These are phyloP conservation scores for Sphaerobolus stellatus DNA, from an alignment of 1,284 basidiomycete genomes.

Conservation along the genomic window DNA sequence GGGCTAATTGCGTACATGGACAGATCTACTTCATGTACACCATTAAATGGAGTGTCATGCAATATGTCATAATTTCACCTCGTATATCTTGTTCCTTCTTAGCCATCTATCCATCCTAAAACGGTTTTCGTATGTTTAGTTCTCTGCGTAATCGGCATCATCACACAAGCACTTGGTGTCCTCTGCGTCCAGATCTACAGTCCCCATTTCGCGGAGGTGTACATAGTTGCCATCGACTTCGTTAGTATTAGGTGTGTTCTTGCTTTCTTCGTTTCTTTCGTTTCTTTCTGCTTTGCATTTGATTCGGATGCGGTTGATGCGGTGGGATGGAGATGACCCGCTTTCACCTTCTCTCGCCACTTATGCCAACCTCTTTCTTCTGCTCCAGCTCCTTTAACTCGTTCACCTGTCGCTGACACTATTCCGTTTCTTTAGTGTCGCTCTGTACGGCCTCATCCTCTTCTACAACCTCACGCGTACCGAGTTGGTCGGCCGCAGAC, in stretches of 20 bases:
- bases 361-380: too few relatives aligned
- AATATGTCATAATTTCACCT: constrained; percentile 81
- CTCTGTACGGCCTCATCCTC: constrained; percentile 76
- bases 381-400: too few relatives aligned
- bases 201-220: constrained; percentile 65
- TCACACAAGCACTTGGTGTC: constrained; percentile 64
- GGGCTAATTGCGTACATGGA: constrained; percentile 5
- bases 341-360: too few relatives aligned
- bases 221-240: constrained; percentile 71
- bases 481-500: constrained; percentile 72
- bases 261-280: too few relatives aligned
- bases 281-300: too few relatives aligned
- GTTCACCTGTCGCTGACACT: constrained; percentile 4
- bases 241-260: constrained; percentile 68
- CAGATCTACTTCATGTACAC: constrained; percentile 87
- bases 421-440: constrained; percentile 62
- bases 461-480: constrained; percentile 80
- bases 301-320: too few relatives aligned
- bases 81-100: constrained; percentile 36
- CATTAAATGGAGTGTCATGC: constrained; percentile 80
- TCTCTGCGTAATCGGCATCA: constrained; percentile 70
- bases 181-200: constrained; percentile 68
- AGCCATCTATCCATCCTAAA: background rate
- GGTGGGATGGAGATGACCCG: too few relatives aligned
- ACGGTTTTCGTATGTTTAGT: constrained; percentile 28